phyloP scores from a whole-genome alignment of 768 basidiomycete genomes.

The Ramaria rubella region DNA sequence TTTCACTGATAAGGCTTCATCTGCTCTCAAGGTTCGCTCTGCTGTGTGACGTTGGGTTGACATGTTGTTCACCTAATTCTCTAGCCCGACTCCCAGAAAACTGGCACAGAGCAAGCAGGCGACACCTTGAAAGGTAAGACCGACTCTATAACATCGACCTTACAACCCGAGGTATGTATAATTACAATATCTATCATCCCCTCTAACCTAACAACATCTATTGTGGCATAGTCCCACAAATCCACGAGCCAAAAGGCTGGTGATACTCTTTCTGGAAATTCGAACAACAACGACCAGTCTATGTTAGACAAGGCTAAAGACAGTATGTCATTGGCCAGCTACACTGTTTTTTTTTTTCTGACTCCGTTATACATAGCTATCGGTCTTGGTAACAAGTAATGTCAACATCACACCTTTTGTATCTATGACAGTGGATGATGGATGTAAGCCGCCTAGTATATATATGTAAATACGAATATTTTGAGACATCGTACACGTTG shows the following conservation, averaged over 20 bases:
- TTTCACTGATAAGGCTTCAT: constrained; percentile 48
- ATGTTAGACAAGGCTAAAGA: constrained; percentile 43
- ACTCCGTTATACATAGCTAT: background rate
- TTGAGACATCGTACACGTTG: too few relatives aligned
- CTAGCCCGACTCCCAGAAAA: constrained; percentile 56
- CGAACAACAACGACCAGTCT: constrained; percentile 40
- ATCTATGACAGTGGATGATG: too few relatives aligned
- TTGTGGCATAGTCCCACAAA: constrained; percentile 50
- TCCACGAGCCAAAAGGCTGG: constrained; percentile 42
- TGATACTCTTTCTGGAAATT: constrained; percentile 42
- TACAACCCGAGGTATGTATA: constrained; percentile 42
- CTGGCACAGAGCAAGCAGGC: constrained; percentile 41
- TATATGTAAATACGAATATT: too few relatives aligned
- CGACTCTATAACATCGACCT: constrained; percentile 42
- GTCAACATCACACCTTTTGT: too few relatives aligned
- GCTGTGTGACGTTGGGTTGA: background rate
- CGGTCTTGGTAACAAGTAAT: background rate
- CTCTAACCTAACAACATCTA: background rate
- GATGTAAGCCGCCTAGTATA: too few relatives aligned
- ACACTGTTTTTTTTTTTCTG: background rate
- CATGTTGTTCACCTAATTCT: background rate
- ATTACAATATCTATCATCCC: background rate
- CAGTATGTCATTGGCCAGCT: background rate
- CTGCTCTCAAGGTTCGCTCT: constrained; percentile 42
- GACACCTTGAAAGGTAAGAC: constrained; percentile 43